Evolutionary conservation across 2,329 filamentous ascomycete species (phyloP), one percentile per base, ranked within the genome.

Genomic region (Phoma sp.): DNA sequence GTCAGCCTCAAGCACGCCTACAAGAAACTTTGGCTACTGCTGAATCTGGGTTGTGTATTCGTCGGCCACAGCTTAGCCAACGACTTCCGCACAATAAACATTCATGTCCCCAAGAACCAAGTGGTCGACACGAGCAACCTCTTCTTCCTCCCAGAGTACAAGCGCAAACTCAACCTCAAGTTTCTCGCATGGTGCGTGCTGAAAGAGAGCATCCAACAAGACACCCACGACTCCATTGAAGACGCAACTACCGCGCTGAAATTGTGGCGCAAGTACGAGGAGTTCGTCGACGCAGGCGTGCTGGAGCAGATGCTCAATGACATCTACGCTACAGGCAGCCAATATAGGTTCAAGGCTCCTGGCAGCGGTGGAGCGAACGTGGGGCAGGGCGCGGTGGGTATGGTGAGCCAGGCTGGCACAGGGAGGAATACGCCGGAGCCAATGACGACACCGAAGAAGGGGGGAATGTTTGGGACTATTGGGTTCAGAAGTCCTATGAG

Each of bases 11-110:
- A 99, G 73, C 85, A 90, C 53, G 93, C 91, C 1, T 99, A 98
- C 81, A 99, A 99, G 77, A 97, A 97, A 74, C 86, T 99, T 25
- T 99, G 96, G 96, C 85, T 98, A 14, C 83, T 99, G 15, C 84
- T 99, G 26, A 99, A 99, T 71, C 83, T 98, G 0, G 95, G 95
- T 40, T 96, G 92, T 76, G 86, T 91, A 59, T 99, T 99, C 72
- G 84, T 99, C 5, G 95, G 95, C 2, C 95, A 99, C 69, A 93
- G 93, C 4, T 81, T 99, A 34, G 91, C 91, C 62, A 93, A 95
- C 65, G 95, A 99, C 76, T 98, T 99, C 78, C 91, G 95, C 47
- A 96, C 96, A 50, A 96, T 96, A 77, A 99, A 99, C 74, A 97
- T 99, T 50, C 91, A 97, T 73, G 90, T 99, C 0, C 95, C 96